phyloP scores from a whole-genome alignment of 1,284 basidiomycete species.

The Inonotus obliquus region DNA sequence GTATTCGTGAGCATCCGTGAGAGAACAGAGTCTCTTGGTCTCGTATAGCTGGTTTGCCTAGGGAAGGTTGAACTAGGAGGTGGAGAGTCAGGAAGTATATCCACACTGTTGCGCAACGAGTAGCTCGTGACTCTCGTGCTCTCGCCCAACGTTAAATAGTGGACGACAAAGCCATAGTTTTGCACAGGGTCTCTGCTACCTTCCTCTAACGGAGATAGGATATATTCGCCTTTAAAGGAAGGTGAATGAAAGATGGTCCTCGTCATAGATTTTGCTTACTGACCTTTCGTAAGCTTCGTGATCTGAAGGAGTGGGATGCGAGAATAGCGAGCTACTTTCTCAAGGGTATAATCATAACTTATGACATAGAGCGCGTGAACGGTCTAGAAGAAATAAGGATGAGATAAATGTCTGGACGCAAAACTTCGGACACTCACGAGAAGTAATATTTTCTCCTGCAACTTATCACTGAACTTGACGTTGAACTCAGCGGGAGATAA shows the following conservation, averaged over 20 bases:
- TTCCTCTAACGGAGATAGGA: constrained; percentile 86
- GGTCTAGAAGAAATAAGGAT: constrained; percentile 37
- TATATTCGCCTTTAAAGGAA: constrained; percentile 69
- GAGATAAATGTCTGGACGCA: background rate
- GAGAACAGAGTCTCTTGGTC: constrained; percentile 18
- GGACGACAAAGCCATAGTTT: constrained; percentile 81
- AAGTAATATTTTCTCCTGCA: constrained; percentile 91
- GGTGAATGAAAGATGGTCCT: background rate
- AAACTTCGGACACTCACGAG: constrained; percentile 50
- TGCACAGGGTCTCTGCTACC: constrained; percentile 80
- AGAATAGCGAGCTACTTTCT: constrained; percentile 87
- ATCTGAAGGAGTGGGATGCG: constrained; percentile 85
- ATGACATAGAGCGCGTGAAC: constrained; percentile 63
- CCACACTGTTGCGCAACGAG: constrained; percentile 67
- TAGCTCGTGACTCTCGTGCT: constrained; percentile 76
- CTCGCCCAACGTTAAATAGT: constrained; percentile 65
- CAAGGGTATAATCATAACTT: constrained; percentile 86
- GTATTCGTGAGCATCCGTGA: constrained; percentile 33
- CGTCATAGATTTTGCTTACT: background rate
- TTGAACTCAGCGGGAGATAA: constrained; percentile 81
- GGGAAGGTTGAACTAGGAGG: constrained; percentile 15
- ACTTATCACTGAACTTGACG: constrained; percentile 64
- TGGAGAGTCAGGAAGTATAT: constrained; percentile 22
- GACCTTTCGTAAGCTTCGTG: constrained; percentile 79
- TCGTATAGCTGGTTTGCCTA: background rate